These are phyloP conservation scores for Zygotorulaspora mrakii DNA, from an alignment of 1,139 yeast species.

Conservation along the genomic window DNA sequence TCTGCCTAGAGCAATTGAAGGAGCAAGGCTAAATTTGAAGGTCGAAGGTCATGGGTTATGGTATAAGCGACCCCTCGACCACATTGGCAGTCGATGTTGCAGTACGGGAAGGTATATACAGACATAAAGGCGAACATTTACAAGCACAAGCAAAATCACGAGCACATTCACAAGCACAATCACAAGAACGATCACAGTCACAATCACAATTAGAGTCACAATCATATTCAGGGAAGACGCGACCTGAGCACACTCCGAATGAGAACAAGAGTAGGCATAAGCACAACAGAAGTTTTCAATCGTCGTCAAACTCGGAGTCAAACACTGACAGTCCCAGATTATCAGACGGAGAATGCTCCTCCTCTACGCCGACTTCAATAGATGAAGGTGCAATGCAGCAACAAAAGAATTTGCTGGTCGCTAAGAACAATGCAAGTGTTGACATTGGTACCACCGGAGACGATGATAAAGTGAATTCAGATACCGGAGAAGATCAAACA, in stretches of 20 bases:
- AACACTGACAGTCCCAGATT: conserved; percentile 23
- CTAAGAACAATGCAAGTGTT: neutral
- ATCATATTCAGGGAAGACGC: neutral
- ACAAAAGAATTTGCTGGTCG: conserved; percentile 9
- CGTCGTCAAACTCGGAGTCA: conserved; percentile 26
- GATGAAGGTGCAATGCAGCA: conserved; percentile 18
- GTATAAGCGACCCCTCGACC: neutral
- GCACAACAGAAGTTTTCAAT: conserved; percentile 21
- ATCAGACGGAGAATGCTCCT: conserved; percentile 20
- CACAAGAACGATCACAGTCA: neutral
- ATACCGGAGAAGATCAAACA: neutral
- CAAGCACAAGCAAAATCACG: too few species aligned
- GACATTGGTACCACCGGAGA: neutral
- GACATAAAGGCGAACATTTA: neutral
- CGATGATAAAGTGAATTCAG: conserved; percentile 1
- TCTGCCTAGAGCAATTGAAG: neutral
- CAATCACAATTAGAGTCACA: neutral
- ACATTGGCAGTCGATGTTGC: neutral
- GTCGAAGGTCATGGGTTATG: neutral
- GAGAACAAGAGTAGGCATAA: conserved; percentile 5
- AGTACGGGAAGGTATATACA: neutral
- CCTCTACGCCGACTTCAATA: conserved; percentile 28
- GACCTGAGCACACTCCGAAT: neutral
- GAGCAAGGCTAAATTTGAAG: neutral
- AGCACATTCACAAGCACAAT: neutral